These are phyloP conservation scores for Curvularia hawaiiensis DNA, from an alignment of 2,329 filamentous ascomycete genomes.

Conservation along the genomic window DNA sequence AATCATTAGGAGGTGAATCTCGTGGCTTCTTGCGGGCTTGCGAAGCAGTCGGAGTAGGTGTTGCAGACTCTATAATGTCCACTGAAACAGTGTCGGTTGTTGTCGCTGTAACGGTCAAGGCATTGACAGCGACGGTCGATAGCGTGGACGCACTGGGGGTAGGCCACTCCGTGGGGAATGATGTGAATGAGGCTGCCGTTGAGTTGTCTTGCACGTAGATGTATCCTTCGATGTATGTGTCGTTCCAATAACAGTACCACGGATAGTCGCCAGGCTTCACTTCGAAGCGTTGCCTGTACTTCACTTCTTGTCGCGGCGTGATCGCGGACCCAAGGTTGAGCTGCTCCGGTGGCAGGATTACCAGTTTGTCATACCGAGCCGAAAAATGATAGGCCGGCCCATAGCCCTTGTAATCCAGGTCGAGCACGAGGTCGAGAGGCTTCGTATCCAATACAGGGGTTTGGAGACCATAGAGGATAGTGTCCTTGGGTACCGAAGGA, in stretches of 20 bases:
- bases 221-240: slow-evolving; percentile 69
- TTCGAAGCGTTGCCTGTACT: slow-evolving; percentile 48
- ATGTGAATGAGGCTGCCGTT: slow-evolving; percentile 42
- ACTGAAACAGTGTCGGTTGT: slow-evolving; percentile 8
- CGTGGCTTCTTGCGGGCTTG: slow-evolving; percentile 8
- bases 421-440: slow-evolving; percentile 60
- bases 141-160: slow-evolving; percentile 22
- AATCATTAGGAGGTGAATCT: slow-evolving; percentile 25
- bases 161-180: slow-evolving; percentile 31
- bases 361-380: slow-evolving; percentile 66
- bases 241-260: slow-evolving; percentile 75
- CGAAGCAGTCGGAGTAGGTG: slow-evolving; percentile 9
- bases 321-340: slow-evolving; percentile 36
- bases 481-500: slow-evolving; percentile 44
- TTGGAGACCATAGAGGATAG: slow-evolving; percentile 66
- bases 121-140: slow-evolving; percentile 16
- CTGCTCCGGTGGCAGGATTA: slow-evolving; percentile 56
- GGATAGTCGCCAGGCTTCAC: slow-evolving; percentile 63
- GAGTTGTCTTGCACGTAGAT: slow-evolving; percentile 65
- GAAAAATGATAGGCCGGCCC: slow-evolving; percentile 70
- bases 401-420: slow-evolving; percentile 60
- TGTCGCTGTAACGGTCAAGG: slow-evolving; percentile 16
- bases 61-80: slow-evolving; percentile 14
- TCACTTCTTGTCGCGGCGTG: slow-evolving; percentile 29
- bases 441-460: slow-evolving; percentile 58